A percentile compares a stretch with the other conserved stretches of the same genome.
Conservation (phyloP, 176 grass and related monocot species). For the barley (Hordeum vulgare) region MorexV3_pseudomolecules_assembly NC_058522.1:61117401-61117900, state of each 20-base stretch:
- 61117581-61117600: neutral
- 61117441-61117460: slow-evolving; percentile 68
- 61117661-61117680: neutral
- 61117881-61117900: slow-evolving; percentile 24
- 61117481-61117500: slow-evolving; percentile 53
- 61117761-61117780: slow-evolving; percentile 49
- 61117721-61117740: neutral
- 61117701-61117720: neutral
- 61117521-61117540: slow-evolving; percentile 45
- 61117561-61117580: neutral
- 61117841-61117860: slow-evolving; percentile 43
- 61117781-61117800: slow-evolving; percentile 26
- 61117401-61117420: slow-evolving; percentile 19
- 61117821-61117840: slow-evolving; percentile 85
- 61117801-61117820: slow-evolving; percentile 93
- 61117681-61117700: neutral
- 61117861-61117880: slow-evolving; percentile 23
- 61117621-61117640: neutral
- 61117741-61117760: slow-evolving; percentile 15
- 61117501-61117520: slow-evolving; percentile 43
- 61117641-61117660: neutral
- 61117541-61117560: slow-evolving; percentile 44
- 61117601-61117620: neutral
- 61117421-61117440: slow-evolving; percentile 58
- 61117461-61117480: slow-evolving; percentile 79